These are phyloP conservation scores for Aspergillus sojae DNA, from an alignment of 2,329 filamentous ascomycete genomes.

Conservation along the genomic window DNA sequence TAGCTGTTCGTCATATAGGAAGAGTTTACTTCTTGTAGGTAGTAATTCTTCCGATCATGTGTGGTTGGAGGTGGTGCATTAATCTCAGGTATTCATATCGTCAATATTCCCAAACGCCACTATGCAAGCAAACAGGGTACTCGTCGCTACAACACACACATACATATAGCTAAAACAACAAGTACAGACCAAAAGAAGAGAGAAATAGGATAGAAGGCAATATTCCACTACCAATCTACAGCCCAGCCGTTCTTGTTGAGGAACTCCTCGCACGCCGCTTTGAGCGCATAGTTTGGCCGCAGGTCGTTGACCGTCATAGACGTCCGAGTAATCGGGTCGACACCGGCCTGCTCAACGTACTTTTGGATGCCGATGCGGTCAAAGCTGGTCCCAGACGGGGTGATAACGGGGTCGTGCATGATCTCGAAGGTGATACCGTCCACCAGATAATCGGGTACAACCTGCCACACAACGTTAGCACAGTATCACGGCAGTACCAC, in stretches of 20 bases:
- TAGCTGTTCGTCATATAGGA: not conserved
- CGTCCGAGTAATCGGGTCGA: constrained; percentile 83
- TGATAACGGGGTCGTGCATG: constrained; percentile 55
- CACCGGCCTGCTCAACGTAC: constrained; percentile 73
- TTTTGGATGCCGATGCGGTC: constrained; percentile 84
- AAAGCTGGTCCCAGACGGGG: constrained; percentile 84
- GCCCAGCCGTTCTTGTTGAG: constrained; percentile 87
- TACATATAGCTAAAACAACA: not conserved
- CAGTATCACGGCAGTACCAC: not conserved
- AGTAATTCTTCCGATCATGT: not conserved
- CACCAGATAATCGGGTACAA: constrained; percentile 52
- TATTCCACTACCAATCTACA: constrained; percentile 71
- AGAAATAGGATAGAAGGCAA: not conserved
- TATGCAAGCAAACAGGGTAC: not conserved
- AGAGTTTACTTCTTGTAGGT: not conserved
- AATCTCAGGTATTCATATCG: not conserved
- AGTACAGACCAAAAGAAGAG: not conserved
- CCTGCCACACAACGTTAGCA: constrained; percentile 28
- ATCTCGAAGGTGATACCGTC: constrained; percentile 54
- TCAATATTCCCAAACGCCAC: not conserved
- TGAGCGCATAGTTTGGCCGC: constrained; percentile 78
- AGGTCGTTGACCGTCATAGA: constrained; percentile 70
- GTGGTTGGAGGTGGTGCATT: not conserved
- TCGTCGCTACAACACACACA: not conserved
- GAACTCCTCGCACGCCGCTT: constrained; percentile 82